Percentiles rank a stretch among this genome's conserved stretches.
Conservation (phyloP, 176 grass and related monocot species). For the Raddia guianensis region DNA sequence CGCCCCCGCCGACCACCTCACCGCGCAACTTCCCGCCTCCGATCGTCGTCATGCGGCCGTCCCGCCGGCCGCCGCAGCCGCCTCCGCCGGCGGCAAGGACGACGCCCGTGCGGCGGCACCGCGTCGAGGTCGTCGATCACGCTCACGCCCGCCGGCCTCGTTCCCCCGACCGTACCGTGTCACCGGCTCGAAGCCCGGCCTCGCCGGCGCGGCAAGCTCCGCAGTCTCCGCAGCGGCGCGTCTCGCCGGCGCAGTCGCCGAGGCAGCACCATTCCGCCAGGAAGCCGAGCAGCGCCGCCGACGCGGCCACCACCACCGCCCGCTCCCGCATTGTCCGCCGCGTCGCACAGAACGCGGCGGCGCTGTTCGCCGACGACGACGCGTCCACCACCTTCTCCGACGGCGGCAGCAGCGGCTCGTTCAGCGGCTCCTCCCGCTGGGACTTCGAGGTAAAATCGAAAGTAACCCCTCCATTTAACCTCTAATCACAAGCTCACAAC, state of each 20-base stretch:
- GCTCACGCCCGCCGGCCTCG: slow-evolving; percentile 24
- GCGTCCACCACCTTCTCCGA: slow-evolving; percentile 62
- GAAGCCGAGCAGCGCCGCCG: slow-evolving; percentile 33
- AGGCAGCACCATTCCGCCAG: slow-evolving; percentile 35
- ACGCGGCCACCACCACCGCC: slow-evolving; percentile 18
- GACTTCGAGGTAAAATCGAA: slow-evolving; percentile 53
- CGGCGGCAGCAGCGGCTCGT: slow-evolving; percentile 52
- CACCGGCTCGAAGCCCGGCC: slow-evolving; percentile 45
- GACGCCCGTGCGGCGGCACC: neutral
- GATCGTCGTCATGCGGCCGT: slow-evolving; percentile 77
- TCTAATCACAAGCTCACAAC: too few species aligned
- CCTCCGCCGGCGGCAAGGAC: slow-evolving; percentile 4
- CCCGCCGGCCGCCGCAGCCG: slow-evolving; percentile 12
- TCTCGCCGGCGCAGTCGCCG: slow-evolving; percentile 44
- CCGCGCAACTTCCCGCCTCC: slow-evolving; percentile 40
- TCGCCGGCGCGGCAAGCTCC: slow-evolving; percentile 44
- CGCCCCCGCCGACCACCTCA: neutral
- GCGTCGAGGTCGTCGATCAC: neutral
- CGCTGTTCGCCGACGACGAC: slow-evolving; percentile 51
- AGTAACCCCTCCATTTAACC: neutral
- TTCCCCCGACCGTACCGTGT: slow-evolving; percentile 40
- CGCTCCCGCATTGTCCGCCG: slow-evolving; percentile 47
- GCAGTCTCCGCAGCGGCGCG: slow-evolving; percentile 50
- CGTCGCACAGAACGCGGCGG: neutral
- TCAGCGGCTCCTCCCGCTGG: slow-evolving; percentile 48